phyloP scores from a whole-genome alignment of 2,329 filamentous ascomycete species.

The Ophiostoma fasciatum region DNA sequence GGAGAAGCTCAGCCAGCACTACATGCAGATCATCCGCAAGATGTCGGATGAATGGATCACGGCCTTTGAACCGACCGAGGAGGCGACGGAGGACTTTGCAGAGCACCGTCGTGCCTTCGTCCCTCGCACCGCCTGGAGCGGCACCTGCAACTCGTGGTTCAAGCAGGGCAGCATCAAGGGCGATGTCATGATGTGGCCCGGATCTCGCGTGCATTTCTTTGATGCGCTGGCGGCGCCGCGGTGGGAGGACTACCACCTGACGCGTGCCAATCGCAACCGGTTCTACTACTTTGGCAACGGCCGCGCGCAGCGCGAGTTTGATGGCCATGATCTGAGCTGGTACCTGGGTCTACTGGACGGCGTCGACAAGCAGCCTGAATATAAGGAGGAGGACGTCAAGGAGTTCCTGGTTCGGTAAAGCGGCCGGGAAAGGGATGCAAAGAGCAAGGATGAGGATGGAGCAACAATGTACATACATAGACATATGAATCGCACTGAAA shows the following conservation, averaged over 20 bases:
- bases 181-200: constrained; percentile 1
- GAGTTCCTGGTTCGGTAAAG: constrained; percentile 1
- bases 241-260: constrained; percentile 19
- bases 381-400: constrained; percentile 2
- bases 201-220: constrained; percentile 1
- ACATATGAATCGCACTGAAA: too few species aligned
- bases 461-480: too few species aligned
- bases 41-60: neutral
- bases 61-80: constrained; percentile 18
- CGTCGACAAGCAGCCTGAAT: constrained; percentile 3
- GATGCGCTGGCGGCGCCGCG: neutral
- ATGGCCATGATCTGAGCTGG: constrained; percentile 24
- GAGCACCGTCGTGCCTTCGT: constrained; percentile 19
- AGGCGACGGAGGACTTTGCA: constrained; percentile 32
- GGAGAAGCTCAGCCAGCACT: constrained; percentile 32
- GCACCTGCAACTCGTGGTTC: constrained; percentile 15
- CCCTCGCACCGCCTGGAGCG: constrained; percentile 17
- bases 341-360: constrained; percentile 20
- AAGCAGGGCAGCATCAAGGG: constrained; percentile 14
- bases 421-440: too few species aligned
- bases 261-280: constrained; percentile 22
- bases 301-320: constrained; percentile 29
- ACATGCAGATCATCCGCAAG: constrained; percentile 23
- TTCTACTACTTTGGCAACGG: constrained; percentile 38
- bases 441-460: too few species aligned